phyloP scores from a whole-genome alignment of 805 yeast species.

The Pichia nakasei region DNA sequence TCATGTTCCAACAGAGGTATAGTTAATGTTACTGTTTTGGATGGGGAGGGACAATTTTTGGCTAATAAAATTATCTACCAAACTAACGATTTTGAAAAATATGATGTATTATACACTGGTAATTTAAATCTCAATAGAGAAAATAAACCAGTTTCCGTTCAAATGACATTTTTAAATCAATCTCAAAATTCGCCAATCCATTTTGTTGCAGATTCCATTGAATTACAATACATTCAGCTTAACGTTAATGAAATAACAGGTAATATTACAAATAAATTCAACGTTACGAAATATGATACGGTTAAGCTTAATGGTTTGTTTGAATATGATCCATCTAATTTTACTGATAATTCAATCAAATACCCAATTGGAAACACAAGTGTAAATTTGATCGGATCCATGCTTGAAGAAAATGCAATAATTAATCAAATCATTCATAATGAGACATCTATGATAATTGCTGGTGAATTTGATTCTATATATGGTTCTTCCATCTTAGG shows the following conservation, averaged over 20 bases:
- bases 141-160: conserved; percentile 31
- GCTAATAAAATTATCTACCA: conserved; percentile 53
- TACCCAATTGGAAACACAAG: conserved; percentile 39
- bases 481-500: conserved; percentile 32
- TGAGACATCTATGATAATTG: conserved; percentile 32
- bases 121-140: conserved; percentile 40
- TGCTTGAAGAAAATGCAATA: conserved; percentile 31
- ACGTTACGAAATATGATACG: background rate
- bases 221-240: conserved; percentile 33
- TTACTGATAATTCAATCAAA: conserved; percentile 24
- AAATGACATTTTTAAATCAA: conserved; percentile 31
- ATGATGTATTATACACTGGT: conserved; percentile 71
- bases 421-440: conserved; percentile 28
- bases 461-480: conserved; percentile 38
- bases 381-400: conserved; percentile 32
- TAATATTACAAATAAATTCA: background rate
- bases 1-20: conserved; percentile 67
- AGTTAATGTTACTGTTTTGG: conserved; percentile 64
- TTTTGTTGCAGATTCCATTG: conserved; percentile 59
- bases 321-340: conserved; percentile 70
- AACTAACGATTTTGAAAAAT: conserved; percentile 71
- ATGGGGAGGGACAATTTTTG: conserved; percentile 36
- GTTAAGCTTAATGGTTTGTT: conserved; percentile 59
- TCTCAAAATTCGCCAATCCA: conserved; percentile 30
- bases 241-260: conserved; percentile 7